A percentile compares a stretch with the other conserved stretches of the same genome.
These are phyloP conservation scores for Darksidea phi DNA, from an alignment of 495 filamentous ascomycete species.

Conservation along the genomic window DNA sequence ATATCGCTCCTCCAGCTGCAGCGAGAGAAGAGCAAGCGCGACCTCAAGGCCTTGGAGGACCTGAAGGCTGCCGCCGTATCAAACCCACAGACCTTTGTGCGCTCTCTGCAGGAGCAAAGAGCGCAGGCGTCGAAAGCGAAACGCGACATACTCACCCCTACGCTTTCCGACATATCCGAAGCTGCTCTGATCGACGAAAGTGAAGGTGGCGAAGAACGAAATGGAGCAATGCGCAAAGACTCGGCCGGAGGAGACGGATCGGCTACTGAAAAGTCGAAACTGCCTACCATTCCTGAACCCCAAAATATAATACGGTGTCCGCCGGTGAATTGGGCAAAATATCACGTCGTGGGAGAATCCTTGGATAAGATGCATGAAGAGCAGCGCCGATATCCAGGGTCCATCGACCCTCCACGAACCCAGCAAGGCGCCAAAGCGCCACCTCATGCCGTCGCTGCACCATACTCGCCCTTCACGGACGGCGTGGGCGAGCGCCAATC, in stretches of 20 bases:
- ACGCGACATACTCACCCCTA: constrained; percentile 20
- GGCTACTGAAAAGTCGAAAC: constrained; percentile 26
- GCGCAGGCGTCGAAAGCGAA: constrained; percentile 6
- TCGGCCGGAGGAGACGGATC: constrained; percentile 12
- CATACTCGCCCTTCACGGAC: constrained; percentile 63
- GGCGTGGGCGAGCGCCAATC: constrained; percentile 30
- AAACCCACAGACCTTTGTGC: constrained; percentile 67
- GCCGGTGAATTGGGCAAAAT: constrained; percentile 87
- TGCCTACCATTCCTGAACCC: constrained; percentile 64
- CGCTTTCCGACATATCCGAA: constrained; percentile 12
- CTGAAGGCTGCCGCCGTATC: constrained; percentile 63
- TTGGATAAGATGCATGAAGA: constrained; percentile 81
- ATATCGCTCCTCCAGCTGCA: constrained; percentile 82
- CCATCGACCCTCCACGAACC: constrained; percentile 51
- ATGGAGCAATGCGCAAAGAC: constrained; percentile 44
- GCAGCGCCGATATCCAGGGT: constrained; percentile 51
- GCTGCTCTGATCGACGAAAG: constrained; percentile 35
- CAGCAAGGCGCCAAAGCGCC: constrained; percentile 43
- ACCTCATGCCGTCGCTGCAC: constrained; percentile 64
- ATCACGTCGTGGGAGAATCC: constrained; percentile 75
- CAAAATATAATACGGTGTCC: constrained; percentile 83
- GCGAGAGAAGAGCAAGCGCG: constrained; percentile 67
- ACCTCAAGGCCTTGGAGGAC: constrained; percentile 63
- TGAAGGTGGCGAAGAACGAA: constrained; percentile 40
- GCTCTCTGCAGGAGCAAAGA: constrained; percentile 50